Conservation (phyloP, 495 filamentous ascomycete genomes). For the Tirmania nivea region DNA sequence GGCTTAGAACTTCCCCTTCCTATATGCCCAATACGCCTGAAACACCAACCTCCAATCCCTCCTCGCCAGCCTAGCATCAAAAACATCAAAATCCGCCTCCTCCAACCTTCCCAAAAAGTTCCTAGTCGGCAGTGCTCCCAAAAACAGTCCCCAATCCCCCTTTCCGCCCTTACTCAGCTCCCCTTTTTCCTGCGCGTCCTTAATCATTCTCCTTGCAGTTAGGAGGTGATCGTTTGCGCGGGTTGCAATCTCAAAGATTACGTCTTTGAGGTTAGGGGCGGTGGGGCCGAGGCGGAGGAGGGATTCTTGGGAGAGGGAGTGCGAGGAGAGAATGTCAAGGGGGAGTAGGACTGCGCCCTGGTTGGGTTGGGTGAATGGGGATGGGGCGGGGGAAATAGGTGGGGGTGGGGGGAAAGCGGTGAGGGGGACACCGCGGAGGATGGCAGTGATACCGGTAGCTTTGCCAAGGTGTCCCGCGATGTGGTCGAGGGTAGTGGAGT, state of each 20-base stretch:
- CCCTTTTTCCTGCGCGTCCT: conserved; percentile 50
- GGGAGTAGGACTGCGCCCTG: conserved; percentile 51
- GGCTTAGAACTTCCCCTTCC: conserved; percentile 32
- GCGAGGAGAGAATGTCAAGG: conserved; percentile 70
- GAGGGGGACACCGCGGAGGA: conserved; percentile 62
- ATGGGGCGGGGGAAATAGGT: neutral
- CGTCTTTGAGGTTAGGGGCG: conserved; percentile 42
- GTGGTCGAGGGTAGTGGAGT: conserved; percentile 72
- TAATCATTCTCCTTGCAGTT: conserved; percentile 75
- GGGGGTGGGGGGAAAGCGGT: conserved; percentile 52
- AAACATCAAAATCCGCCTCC: conserved; percentile 63
- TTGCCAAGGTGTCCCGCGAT: conserved; percentile 88
- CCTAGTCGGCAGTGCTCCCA: conserved; percentile 36
- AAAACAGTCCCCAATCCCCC: conserved; percentile 2
- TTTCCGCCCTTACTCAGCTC: conserved; percentile 41
- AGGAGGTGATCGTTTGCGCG: conserved; percentile 88
- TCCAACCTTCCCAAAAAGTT: conserved; percentile 63
- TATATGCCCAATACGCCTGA: conserved; percentile 54
- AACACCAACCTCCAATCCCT: conserved; percentile 78
- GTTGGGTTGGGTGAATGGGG: conserved; percentile 14
- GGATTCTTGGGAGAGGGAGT: conserved; percentile 63
- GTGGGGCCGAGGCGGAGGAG: conserved; percentile 34
- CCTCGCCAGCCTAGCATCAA: conserved; percentile 35
- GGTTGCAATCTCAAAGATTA: conserved; percentile 78
- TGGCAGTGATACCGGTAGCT: conserved; percentile 64